These are phyloP conservation scores for Fomitopsis palustris DNA, from an alignment of 1,284 basidiomycete genomes.

Conservation along the genomic window DNA sequence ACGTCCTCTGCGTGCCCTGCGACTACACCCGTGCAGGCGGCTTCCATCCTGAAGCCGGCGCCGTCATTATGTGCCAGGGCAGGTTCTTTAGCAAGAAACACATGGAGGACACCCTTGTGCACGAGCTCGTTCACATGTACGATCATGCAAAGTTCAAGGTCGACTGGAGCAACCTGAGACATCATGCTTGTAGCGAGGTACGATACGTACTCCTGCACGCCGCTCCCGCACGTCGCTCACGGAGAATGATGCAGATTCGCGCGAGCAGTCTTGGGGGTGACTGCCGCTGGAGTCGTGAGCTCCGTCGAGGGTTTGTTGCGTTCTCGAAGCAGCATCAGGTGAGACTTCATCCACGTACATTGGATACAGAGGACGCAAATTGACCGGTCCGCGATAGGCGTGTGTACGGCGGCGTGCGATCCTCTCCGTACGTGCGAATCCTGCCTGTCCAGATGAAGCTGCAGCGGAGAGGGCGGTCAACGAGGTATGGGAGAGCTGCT, in stretches of 20 bases:
- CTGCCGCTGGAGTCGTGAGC: conserved; percentile 81
- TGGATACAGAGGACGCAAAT: background rate
- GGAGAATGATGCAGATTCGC: conserved; percentile 63
- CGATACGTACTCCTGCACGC: conserved; percentile 19
- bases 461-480: conserved; percentile 89
- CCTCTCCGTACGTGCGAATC: conserved; percentile 78
- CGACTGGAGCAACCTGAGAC: conserved; percentile 86
- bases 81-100: conserved; percentile 80
- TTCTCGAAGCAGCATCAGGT: conserved; percentile 96
- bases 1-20: conserved; percentile 84
- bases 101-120: conserved; percentile 90
- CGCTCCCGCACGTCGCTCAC: background rate
- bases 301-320: conserved; percentile 68
- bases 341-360: conserved; percentile 6
- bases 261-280: conserved; percentile 94
- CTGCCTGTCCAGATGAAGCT: conserved; percentile 72
- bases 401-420: conserved; percentile 90
- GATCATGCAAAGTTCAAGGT: conserved; percentile 95
- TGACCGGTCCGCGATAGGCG: conserved; percentile 41
- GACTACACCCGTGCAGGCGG: conserved; percentile 76
- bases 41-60: conserved; percentile 74
- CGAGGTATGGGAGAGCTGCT: conserved; percentile 96
- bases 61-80: conserved; percentile 81
- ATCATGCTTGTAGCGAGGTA: conserved; percentile 96
- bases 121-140: conserved; percentile 96